Evolutionary conservation across 495 filamentous ascomycete genomes (phyloP).

Genomic region (Penicillium maclennaniae): DNA sequence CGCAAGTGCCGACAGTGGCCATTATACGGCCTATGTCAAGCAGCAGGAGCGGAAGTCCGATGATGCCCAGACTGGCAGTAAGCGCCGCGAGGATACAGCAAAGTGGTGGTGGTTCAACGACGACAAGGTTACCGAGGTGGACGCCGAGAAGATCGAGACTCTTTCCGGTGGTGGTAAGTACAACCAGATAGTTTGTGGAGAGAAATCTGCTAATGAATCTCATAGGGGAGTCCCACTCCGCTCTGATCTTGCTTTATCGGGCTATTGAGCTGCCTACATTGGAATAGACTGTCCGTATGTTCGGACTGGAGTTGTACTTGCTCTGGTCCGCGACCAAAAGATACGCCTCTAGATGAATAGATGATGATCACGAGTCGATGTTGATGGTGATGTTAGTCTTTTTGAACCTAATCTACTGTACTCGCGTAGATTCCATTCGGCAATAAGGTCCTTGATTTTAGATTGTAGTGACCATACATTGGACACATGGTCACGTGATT

Average conservation of each 20-base stretch:
- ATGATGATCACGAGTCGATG: conserved; percentile 24
- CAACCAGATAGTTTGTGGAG: not conserved
- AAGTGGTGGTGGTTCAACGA: conserved; percentile 99
- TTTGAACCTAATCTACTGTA: not conserved
- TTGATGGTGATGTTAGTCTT: not conserved
- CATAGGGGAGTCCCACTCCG: conserved; percentile 83
- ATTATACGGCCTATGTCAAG: conserved; percentile 97
- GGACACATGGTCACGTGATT: not conserved
- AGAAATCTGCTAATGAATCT: conserved; percentile 15
- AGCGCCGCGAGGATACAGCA: conserved; percentile 73
- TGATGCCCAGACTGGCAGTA: conserved; percentile 59
- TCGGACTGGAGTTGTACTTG: conserved; percentile 1
- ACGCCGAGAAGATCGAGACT: conserved; percentile 83
- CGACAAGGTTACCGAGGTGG: conserved; percentile 92
- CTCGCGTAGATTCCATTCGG: not conserved
- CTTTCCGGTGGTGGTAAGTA: conserved; percentile 80
- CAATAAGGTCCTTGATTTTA: not conserved
- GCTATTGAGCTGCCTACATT: conserved; percentile 65
- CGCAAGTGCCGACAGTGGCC: conserved; percentile 91
- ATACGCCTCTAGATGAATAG: conserved; percentile 27
- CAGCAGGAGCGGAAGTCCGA: conserved; percentile 59
- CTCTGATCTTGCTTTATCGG: conserved; percentile 86
- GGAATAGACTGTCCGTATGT: conserved; percentile 30
- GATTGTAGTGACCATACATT: not conserved
- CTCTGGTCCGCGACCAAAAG: conserved; percentile 2